These are phyloP conservation scores for Aspergillus avenaceus DNA, from an alignment of 495 filamentous ascomycete species.

Conservation along the genomic window DNA sequence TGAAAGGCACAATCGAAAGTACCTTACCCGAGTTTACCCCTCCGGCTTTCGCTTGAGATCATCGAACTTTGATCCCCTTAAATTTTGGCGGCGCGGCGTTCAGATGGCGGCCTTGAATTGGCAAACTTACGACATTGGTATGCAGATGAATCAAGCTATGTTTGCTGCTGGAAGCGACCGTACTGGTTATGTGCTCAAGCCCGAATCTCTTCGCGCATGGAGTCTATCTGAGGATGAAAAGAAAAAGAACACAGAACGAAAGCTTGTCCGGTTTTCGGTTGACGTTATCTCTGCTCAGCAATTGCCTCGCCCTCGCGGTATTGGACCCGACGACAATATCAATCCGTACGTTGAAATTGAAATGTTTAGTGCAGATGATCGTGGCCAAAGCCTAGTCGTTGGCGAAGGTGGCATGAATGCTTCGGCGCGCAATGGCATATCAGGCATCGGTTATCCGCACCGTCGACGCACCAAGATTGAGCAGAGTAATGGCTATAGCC, in stretches of 20 bases:
- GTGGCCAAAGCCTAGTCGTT: slow-evolving; percentile 57
- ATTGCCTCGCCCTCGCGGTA: slow-evolving; percentile 72
- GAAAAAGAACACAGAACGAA: slow-evolving; percentile 52
- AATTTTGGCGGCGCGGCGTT: slow-evolving; percentile 90
- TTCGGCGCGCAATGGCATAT: slow-evolving; percentile 63
- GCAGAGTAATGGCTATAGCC: slow-evolving; percentile 86
- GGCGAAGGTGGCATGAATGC: slow-evolving; percentile 68
- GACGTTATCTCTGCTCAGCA: slow-evolving; percentile 92
- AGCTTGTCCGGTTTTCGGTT: slow-evolving; percentile 76
- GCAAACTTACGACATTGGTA: slow-evolving; percentile 93
- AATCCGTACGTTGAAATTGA: slow-evolving; percentile 95
- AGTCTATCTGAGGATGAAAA: slow-evolving; percentile 38
- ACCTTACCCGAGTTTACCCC: slow-evolving; percentile 92
- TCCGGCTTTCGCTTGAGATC: slow-evolving; percentile 73
- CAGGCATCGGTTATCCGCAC: slow-evolving; percentile 71
- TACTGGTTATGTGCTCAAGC: slow-evolving; percentile 91
- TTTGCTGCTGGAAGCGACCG: slow-evolving; percentile 87
- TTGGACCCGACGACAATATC: slow-evolving; percentile 66
- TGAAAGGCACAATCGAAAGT: slow-evolving; percentile 82
- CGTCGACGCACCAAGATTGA: slow-evolving; percentile 74
- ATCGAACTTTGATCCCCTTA: slow-evolving; percentile 86
- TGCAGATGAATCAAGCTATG: slow-evolving; percentile 97
- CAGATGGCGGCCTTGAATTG: slow-evolving; percentile 97
- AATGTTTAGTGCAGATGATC: slow-evolving; percentile 90
- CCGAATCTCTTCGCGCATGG: slow-evolving; percentile 69